Conservation (phyloP, 2,329 filamentous ascomycete genomes). For the Neurospora sp. region DNA sequence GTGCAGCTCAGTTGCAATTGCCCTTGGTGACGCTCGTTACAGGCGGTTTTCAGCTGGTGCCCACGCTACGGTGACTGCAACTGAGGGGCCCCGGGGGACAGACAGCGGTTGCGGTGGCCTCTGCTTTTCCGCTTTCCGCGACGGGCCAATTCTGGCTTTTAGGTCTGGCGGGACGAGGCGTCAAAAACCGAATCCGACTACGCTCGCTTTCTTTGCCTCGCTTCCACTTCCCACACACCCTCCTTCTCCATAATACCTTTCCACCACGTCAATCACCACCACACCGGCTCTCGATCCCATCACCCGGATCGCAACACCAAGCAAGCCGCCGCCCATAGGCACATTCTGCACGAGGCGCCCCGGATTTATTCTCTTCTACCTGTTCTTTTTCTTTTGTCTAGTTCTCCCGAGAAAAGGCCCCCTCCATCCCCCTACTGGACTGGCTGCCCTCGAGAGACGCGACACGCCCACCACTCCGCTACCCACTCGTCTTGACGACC, state of each 20-base stretch:
- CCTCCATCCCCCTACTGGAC: slow-evolving; percentile 5
- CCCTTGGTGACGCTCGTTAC: neutral
- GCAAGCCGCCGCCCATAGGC: slow-evolving; percentile 10
- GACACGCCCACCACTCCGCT: slow-evolving; percentile 14
- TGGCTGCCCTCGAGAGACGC: slow-evolving; percentile 16
- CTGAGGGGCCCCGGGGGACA: neutral
- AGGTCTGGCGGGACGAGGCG: slow-evolving; percentile 7
- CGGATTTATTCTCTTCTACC: slow-evolving; percentile 5
- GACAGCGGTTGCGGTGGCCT: slow-evolving; percentile 11
- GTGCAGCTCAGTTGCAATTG: neutral
- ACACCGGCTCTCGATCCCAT: slow-evolving; percentile 16
- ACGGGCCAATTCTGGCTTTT: slow-evolving; percentile 15
- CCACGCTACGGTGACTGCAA: neutral
- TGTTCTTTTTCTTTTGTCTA: slow-evolving; percentile 1
- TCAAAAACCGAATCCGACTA: slow-evolving; percentile 17
- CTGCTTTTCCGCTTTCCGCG: slow-evolving; percentile 12
- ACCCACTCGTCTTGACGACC: slow-evolving; percentile 22
- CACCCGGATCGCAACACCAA: slow-evolving; percentile 17
- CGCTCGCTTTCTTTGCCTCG: slow-evolving; percentile 14
- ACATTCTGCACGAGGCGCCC: neutral
- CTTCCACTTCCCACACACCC: slow-evolving; percentile 11
- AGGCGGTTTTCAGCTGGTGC: neutral
- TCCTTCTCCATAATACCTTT: slow-evolving; percentile 9
- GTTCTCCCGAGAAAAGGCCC: neutral
- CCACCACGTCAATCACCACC: slow-evolving; percentile 11